Evolutionary conservation across 1,139 yeast genomes (phyloP).

Genomic region (Diutina pseudorugosa): DNA sequence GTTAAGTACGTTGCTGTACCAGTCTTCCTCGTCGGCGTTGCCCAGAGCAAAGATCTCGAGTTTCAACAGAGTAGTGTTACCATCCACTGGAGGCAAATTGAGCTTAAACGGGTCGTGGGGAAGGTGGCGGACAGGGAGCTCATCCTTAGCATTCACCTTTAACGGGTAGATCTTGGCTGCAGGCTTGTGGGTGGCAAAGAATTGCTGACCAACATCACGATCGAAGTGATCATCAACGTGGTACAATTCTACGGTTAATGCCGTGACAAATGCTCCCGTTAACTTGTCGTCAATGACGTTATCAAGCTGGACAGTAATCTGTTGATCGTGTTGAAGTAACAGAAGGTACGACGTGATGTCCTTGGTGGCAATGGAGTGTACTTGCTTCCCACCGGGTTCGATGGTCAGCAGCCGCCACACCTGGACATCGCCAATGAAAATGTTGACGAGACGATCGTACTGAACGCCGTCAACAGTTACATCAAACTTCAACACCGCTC

Average conservation of each 20-base stretch:
- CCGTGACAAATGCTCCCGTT: constrained; percentile 50
- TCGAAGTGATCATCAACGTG: constrained; percentile 10
- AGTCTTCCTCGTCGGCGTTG: constrained; percentile 70
- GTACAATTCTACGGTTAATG: constrained; percentile 42
- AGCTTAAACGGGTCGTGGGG: constrained; percentile 27
- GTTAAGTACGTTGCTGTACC: constrained; percentile 61
- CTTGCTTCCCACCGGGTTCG: constrained; percentile 49
- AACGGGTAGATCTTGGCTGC: constrained; percentile 18
- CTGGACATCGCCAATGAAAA: constrained; percentile 53
- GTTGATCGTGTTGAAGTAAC: constrained; percentile 28
- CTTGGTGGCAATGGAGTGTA: constrained; percentile 39
- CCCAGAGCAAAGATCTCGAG: constrained; percentile 62
- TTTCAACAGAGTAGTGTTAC: constrained; percentile 45
- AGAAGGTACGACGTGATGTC: constrained; percentile 51
- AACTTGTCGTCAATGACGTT: constrained; percentile 45
- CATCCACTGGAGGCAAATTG: constrained; percentile 26
- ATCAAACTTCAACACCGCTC: constrained; percentile 44
- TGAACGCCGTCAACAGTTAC: constrained; percentile 57
- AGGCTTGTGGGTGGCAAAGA: constrained; percentile 7
- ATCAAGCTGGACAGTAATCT: constrained; percentile 47
- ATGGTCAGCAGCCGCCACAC: constrained; percentile 82
- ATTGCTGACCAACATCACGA: background rate
- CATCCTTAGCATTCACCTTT: constrained; percentile 6
- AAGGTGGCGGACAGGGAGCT: constrained; percentile 14
- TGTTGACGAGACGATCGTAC: constrained; percentile 64